Base-by-base conservation (phyloP, 176 grass and related monocot species). In the Chrysopogon serrulatus region DNA sequence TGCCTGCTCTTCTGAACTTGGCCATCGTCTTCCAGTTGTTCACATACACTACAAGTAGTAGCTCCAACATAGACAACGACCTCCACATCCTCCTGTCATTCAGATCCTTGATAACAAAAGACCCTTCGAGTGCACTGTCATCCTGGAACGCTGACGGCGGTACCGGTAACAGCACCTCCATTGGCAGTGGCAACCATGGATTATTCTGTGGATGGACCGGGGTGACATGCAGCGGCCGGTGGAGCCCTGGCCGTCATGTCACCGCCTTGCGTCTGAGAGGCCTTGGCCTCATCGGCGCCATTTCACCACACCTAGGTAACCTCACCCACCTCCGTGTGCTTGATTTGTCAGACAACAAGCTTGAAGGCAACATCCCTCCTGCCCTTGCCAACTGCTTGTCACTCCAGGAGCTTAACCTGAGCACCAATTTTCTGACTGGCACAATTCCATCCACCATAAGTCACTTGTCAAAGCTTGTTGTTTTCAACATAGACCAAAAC, bases 151-250 rank as follows among this genome's bases (percentile, higher is more conserved):
- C 35, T 21, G 21, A 14, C 23, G 4, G 34, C 65, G n/a, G n/a
- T n/a, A n/a, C n/a, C n/a, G n/a, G n/a, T n/a, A 71, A 70, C 66
- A 40, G 9, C 65, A 81, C 45, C 79, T 21, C 65, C n/a, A n/a
- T n/a, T n/a, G n/a, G n/a, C n/a, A n/a, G n/a, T n/a, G n/a, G n/a
- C n/a, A n/a, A n/a, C n/a, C 27, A 13, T 35, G 5, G 30, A 14
- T 80, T 80, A n/a, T n/a, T n/a, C 7, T 81, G 79, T 49, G 21
- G 15, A 71, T 18, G 79, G 67, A 41, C 37, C 5, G 67, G 10
- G 67, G n/a, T 81, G 24, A 59, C 34, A 21, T 81, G 79, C 48
- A 23, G 65, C 21, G 11, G n/a, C 27, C 34, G 4, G 7, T 10
- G 0, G 21, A 8, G 17, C 63, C 12, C 8, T 5, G 48, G 21